These are phyloP conservation scores for Aspergillus viridinutans DNA, from an alignment of 2,329 filamentous ascomycete species.

Conservation along the genomic window DNA sequence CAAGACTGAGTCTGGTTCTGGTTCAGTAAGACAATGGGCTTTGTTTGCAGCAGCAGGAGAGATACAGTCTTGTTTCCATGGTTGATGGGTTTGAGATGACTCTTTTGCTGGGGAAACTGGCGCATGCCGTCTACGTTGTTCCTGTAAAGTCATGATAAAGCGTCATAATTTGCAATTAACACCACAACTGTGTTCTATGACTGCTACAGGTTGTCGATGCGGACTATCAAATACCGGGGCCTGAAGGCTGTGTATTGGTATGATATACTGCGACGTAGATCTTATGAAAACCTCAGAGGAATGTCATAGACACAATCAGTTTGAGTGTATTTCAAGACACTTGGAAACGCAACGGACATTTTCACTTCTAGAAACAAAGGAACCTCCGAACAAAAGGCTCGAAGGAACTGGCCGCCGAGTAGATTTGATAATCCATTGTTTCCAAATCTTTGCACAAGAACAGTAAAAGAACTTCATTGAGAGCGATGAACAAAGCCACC, in stretches of 20 bases:
- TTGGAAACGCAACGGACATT: too few species aligned
- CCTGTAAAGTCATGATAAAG: background rate
- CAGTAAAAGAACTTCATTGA: background rate
- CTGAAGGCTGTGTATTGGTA: too few species aligned
- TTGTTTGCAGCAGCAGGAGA: background rate
- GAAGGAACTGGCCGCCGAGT: too few species aligned
- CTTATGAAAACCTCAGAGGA: too few species aligned
- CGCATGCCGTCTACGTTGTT: background rate
- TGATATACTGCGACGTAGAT: too few species aligned
- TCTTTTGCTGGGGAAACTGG: background rate
- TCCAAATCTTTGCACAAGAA: background rate
- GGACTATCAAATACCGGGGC: too few species aligned
- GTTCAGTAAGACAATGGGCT: background rate
- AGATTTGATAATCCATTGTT: background rate
- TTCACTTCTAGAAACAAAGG: too few species aligned
- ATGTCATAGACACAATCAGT: too few species aligned
- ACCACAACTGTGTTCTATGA: background rate
- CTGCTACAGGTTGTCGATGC: background rate
- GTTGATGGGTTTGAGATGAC: background rate
- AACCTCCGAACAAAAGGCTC: too few species aligned
- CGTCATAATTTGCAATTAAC: background rate
- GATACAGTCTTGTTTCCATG: background rate
- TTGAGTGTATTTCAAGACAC: too few species aligned
- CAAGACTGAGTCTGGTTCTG: background rate
- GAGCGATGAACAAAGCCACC: background rate